phyloP scores from a whole-genome alignment of 139 green algal genomes.

The Nannochloris sp. region DNA sequence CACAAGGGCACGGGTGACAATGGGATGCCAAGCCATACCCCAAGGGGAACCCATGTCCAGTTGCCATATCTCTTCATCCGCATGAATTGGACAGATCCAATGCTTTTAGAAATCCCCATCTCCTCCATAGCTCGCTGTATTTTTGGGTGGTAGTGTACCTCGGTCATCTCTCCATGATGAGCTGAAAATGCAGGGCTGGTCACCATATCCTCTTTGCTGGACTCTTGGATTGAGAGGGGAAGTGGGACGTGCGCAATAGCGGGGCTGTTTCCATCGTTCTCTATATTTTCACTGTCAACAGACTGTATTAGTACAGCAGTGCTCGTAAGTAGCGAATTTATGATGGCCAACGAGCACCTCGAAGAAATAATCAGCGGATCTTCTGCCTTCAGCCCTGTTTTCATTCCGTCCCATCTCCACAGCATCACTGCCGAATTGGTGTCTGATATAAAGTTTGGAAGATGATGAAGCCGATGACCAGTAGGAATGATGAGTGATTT shows the following conservation, averaged over 20 bases:
- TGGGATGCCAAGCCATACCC: not conserved
- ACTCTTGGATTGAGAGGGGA: not conserved
- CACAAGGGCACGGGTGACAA: not conserved
- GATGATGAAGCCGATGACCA: constrained; percentile 51
- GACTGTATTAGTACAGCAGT: constrained; percentile 72
- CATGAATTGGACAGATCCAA: not conserved
- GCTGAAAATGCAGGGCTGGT: not conserved
- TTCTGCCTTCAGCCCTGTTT: constrained; percentile 13
- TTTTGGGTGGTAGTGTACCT: constrained; percentile 6
- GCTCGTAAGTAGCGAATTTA: constrained; percentile 60
- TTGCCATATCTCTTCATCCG: not conserved
- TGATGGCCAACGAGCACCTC: constrained; percentile 48
- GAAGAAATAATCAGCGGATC: constrained; percentile 37
- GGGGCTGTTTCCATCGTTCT: not conserved
- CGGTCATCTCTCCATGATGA: constrained; percentile 2
- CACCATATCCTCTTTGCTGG: not conserved
- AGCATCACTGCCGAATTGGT: constrained; percentile 50
- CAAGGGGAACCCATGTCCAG: not conserved
- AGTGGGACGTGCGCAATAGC: constrained; percentile 2
- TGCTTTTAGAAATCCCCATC: too few relatives aligned
- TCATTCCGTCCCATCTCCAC: constrained; percentile 43
- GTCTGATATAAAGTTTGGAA: constrained; percentile 40
- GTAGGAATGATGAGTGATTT: constrained; percentile 46
- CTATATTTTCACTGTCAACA: constrained; percentile 14
- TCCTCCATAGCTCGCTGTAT: not conserved